Evolutionary conservation across 768 basidiomycete species (phyloP), one percentile per base, ranked within the genome.

Genomic region (Leccinellum luteum): DNA sequence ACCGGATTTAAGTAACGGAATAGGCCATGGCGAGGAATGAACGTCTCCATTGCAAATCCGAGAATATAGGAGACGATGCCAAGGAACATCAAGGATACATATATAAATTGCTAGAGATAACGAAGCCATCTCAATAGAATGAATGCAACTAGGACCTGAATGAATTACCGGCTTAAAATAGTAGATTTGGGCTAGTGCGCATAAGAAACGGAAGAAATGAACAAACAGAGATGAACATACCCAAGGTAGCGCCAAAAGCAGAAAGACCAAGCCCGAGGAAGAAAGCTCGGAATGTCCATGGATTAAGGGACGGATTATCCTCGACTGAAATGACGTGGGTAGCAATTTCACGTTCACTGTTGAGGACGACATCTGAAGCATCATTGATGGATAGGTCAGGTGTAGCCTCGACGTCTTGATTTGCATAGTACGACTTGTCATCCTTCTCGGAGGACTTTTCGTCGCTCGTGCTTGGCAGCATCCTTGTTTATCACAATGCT

Each of bases 121-220:
- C 14, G 58, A 52, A 14, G 47, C 59, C 13, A 58, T 23, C 38
- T 5, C 15, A 27, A n/a, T 4, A 17, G 38, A 8, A 30, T 69
- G 3, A 14, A 23, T 23, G 15, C 19, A 14, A 12, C 19, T 44
- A 15, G 17, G 17, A 15, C 4, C 34, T 15, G 38, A 32, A 9
- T 9, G 14, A 44, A 44, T 56, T 62, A 80, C 82, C 4, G 82
- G 81, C 67, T 84, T 83, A 68, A 83, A 85, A 64, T 84, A 85
- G 66, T 83, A 84, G 27, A 85, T 84, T 60, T 85, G 77, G 32
- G 81, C 81, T 82, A 54, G 17, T 32, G 25, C 23, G 23, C 25
- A 23, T 55, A 5, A 52, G 61, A 38, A 48, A 9, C 1, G 28
- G 25, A 54, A 51, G 21, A 60, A 28, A 30, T 27, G 15, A 30